phyloP scores from a whole-genome alignment of 805 yeast genomes.

The Wickerhamomyces strasburgensis region DNA sequence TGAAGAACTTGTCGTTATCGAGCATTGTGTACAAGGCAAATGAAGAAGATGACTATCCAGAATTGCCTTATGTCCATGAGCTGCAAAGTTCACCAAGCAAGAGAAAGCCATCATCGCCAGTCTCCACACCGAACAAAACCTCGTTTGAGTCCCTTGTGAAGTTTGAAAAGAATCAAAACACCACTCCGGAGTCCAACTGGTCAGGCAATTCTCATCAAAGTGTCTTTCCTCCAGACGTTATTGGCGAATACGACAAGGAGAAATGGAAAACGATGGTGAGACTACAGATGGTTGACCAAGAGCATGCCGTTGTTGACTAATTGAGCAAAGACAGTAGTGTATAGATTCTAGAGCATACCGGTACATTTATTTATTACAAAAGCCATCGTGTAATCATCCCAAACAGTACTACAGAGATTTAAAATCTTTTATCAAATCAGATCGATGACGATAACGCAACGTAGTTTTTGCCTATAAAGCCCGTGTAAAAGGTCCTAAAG shows the following conservation, averaged over 20 bases:
- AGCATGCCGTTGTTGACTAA: too few relatives aligned
- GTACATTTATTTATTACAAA: too few relatives aligned
- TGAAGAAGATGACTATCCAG: slow-evolving; percentile 11
- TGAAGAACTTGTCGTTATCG: slow-evolving; percentile 24
- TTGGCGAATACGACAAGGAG: slow-evolving; percentile 62
- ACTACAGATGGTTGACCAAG: slow-evolving; percentile 21
- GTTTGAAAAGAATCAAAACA: slow-evolving; percentile 27
- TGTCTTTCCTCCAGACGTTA: slow-evolving; percentile 50
- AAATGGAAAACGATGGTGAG: slow-evolving; percentile 55
- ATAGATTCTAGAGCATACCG: too few relatives aligned
- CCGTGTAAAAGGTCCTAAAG: too few relatives aligned
- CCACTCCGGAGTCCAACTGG: slow-evolving; percentile 31
- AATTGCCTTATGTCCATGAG: slow-evolving; percentile 23
- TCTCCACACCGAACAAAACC: slow-evolving; percentile 10
- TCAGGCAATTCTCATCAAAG: slow-evolving; percentile 33
- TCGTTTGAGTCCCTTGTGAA: background rate
- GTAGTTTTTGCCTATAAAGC: too few relatives aligned
- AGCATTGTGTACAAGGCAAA: slow-evolving; percentile 22
- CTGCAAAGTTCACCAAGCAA: slow-evolving; percentile 21
- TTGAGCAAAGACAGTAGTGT: too few relatives aligned
- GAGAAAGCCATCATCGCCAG: slow-evolving; percentile 2
- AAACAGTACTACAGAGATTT: too few relatives aligned
- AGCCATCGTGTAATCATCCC: too few relatives aligned
- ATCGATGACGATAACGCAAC: too few relatives aligned
- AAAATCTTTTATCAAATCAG: too few relatives aligned